Evolutionary conservation across 176 grass and related monocot species (phyloP), one percentile per base, ranked within the genome.

Genomic region (Avena sativa): DNA sequence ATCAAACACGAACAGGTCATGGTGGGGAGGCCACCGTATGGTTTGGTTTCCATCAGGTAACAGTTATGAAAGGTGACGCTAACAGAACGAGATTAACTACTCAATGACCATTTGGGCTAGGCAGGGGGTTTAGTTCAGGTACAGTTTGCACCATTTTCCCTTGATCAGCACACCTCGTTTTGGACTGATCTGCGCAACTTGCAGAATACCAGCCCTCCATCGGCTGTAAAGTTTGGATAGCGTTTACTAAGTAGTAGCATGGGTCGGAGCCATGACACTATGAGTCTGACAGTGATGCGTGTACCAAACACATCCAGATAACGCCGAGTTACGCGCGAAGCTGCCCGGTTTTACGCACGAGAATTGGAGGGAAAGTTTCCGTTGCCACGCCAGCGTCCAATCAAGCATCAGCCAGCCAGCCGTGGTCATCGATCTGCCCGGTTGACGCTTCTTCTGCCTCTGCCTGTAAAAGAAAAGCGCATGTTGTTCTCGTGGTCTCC

Each of bases 401-500:
- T 13, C 53, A 46, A 17, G 34, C 69, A 19, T 67, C 68, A 2
- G 20, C 40, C 51, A 57, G 16, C 6, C 53, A 19, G 2, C 49
- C 16, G 8, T 50, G 12, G 40, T 43, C 49, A 0, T 4, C 20
- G 30, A 43, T 43, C 62, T 87, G 19, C 73, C 74, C 48, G 26
- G 55, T 13, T 52, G 23, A 58, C 21, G 23, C 69, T 40, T 80
- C 26, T 72, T 80, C 13, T 72, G 2, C 53, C 12, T 80, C 13
- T 72, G 2, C 53, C 12, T 13, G n/a, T 4, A 7, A n/a, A 36
- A 7, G 32, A 23, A 65, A 17, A 17, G 23, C 52, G 26, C 79
- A 71, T 36, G 64, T 52, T 86, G 46, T 86, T 83, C 77, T 81
- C 77, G 50, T 61, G 62, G 12, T 28, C 71, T 15, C 46, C 71